Evolutionary conservation across 495 filamentous ascomycete species (phyloP).

Genomic region (Daldinia concentrica): DNA sequence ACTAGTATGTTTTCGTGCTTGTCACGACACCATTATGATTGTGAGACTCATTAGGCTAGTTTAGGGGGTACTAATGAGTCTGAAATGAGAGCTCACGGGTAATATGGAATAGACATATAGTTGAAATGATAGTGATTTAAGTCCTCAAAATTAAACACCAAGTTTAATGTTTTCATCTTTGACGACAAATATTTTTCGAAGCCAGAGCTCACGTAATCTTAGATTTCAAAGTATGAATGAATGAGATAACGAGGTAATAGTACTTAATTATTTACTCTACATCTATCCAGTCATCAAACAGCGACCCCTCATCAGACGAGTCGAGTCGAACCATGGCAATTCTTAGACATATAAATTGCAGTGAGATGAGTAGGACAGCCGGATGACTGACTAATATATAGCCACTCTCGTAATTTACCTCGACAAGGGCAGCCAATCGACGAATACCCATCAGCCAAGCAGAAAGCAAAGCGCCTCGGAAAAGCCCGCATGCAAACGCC

Average conservation of each 20-base stretch:
- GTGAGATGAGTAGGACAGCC: neutral
- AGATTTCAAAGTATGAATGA: too few relatives aligned
- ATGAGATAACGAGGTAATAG: too few relatives aligned
- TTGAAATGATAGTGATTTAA: neutral
- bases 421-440: neutral
- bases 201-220: neutral
- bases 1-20: neutral
- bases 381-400: neutral
- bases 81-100: neutral
- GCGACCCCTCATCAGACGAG: neutral
- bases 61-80: too few relatives aligned
- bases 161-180: neutral
- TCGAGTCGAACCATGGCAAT: neutral
- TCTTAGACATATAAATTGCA: neutral
- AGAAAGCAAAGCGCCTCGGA: constrained; percentile 10
- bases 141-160: neutral
- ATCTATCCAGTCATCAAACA: neutral
- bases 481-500: neutral
- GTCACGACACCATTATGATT: neutral
- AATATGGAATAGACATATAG: neutral
- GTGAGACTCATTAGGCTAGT: too few relatives aligned
- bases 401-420: neutral
- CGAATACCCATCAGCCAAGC: neutral
- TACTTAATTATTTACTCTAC: neutral
- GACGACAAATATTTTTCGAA: neutral